Evolutionary conservation across 2,329 filamentous ascomycete genomes (phyloP).

Genomic region (Knufia fluminis): DNA sequence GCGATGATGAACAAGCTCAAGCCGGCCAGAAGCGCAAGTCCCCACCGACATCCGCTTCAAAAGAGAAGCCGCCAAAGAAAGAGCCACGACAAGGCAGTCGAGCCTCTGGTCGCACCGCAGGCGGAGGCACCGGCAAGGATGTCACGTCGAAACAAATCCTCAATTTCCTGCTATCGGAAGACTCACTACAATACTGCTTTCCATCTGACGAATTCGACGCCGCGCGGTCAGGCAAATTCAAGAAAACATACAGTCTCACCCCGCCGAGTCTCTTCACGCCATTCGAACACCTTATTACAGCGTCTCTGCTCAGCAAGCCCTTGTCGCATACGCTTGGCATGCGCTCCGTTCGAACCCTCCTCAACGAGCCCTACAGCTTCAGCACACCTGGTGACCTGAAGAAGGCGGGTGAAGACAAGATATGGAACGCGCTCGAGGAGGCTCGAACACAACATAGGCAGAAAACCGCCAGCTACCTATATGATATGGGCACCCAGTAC

Average conservation of each 20-base stretch:
- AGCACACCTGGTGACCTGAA: slow-evolving; percentile 33
- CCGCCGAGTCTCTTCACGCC: slow-evolving; percentile 25
- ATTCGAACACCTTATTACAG: slow-evolving; percentile 38
- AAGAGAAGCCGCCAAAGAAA: slow-evolving; percentile 10
- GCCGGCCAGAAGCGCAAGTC: slow-evolving; percentile 17
- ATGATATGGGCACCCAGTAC: slow-evolving; percentile 15
- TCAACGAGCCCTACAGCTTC: slow-evolving; percentile 37
- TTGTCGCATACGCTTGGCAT: slow-evolving; percentile 38
- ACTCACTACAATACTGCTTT: slow-evolving; percentile 19
- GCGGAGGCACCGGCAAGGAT: slow-evolving; percentile 3
- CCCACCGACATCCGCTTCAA: slow-evolving; percentile 6
- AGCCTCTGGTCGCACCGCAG: slow-evolving; percentile 8
- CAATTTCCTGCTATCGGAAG: slow-evolving; percentile 21
- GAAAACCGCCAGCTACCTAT: slow-evolving; percentile 37
- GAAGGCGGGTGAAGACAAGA: slow-evolving; percentile 30
- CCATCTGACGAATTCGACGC: slow-evolving; percentile 22
- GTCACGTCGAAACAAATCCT: slow-evolving; percentile 17
- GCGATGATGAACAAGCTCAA: slow-evolving; percentile 2
- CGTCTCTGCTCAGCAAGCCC: slow-evolving; percentile 36
- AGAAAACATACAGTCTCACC: slow-evolving; percentile 20
- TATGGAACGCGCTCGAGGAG: slow-evolving; percentile 32
- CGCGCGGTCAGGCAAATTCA: slow-evolving; percentile 10
- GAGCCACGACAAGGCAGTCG: slow-evolving; percentile 11
- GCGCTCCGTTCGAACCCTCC: slow-evolving; percentile 35
- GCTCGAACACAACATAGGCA: slow-evolving; percentile 39